Evolutionary conservation across 345 rosid species (phyloP), one percentile per base, ranked within the genome.

Genomic region (Melaleuca quinquenervia): DNA sequence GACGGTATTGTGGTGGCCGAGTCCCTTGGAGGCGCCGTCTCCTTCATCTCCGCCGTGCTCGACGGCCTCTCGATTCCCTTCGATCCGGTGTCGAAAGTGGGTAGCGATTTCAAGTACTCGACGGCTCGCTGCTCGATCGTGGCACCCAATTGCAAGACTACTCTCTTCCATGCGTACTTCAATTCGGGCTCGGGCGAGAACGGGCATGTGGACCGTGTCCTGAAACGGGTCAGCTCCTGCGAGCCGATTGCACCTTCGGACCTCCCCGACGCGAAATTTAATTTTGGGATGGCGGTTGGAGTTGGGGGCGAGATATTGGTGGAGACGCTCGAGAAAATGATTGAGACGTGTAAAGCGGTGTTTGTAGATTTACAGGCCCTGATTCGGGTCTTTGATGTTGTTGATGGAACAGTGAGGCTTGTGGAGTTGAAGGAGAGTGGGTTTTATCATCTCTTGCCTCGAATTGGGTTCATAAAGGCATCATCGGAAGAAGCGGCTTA

Each of bases 21-120:
- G 87, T 93, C 99, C 32, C 97, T 97, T 75, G 99, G 99, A 87
- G 99, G 99, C 88, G 99, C 96, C 83, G 93, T 94, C 90, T 94
- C 99, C 84, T 97, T 97, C 91, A 91, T 97, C 48, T 89, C 95
- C 83, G 88, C 91, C 87, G 96, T 95, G 82, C 89, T 97, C 12
- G 85, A 89, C 82, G 92, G 93, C 78, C 86, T 94, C 54, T 92
- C 96, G 7, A 86, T 96, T 83, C 86, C 94, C 22, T 94, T 88
- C 84, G 88, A 87, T 45, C 85, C 92, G 60, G 86, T 93, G 87
- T 90, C 99, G 36, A 94, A 95, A 90, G 99, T 95, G 24, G 99
- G 99, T 1, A 82, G 18, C 8, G 98, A 97, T 88, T 97, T 97
- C 87, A 92, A 88, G 29, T 95, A 96, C 90, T 86, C 89, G 12